Base-by-base conservation (phyloP, 768 basidiomycete genomes). In the Lactarius vividus region DNA sequence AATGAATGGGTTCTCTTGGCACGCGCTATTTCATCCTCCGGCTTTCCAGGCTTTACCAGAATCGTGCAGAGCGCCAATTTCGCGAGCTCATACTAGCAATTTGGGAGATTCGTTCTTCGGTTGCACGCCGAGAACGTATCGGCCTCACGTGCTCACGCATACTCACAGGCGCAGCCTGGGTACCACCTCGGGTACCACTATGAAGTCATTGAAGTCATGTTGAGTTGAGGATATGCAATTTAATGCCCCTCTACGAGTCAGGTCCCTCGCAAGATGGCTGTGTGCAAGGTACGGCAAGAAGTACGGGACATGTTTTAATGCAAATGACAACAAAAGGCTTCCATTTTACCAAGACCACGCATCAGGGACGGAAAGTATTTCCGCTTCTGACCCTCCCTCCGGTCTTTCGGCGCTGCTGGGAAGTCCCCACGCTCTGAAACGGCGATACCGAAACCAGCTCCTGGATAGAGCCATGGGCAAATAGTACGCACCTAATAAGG, bases 381-480 rank as follows among this genome's bases (percentile, higher is more conserved):
- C 78, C 78, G 33, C 75, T 73, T 71, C 71, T 76, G 28, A 73
- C 59, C n/a, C 67, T 76, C 73, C 59, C 72, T 75, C 42, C 72
- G 71, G n/a, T 76, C 75, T 60, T 70, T 72, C 1, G 77, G 77
- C 40, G 76, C 69, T 33, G 74, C 70, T 8, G 72, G 70, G 66
- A 79, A 76, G 58, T 72, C 61, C 23, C 74, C 76, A n/a, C 74
- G 74, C 39, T 70, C 71, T 11, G 52, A 31, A 10, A 61, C 66
- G n/a, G 54, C 4, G 2, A 23, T 4, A 13, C 46, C 10, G n/a
- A 23, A 46, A 46, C 23, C 44, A 46, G 13, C 4, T 49, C 23
- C 11, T n/a, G 11, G 46, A 49, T 11, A 13, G 39, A 52, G 5
- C 6, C n/a, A 23, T 11, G n/a, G 20, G 42, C 20, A 60, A 31